Percentiles rank a stretch among this genome's conserved stretches.
Conservation (phyloP, 2,329 filamentous ascomycete species). For the Pezicula neosporulosa region DNA sequence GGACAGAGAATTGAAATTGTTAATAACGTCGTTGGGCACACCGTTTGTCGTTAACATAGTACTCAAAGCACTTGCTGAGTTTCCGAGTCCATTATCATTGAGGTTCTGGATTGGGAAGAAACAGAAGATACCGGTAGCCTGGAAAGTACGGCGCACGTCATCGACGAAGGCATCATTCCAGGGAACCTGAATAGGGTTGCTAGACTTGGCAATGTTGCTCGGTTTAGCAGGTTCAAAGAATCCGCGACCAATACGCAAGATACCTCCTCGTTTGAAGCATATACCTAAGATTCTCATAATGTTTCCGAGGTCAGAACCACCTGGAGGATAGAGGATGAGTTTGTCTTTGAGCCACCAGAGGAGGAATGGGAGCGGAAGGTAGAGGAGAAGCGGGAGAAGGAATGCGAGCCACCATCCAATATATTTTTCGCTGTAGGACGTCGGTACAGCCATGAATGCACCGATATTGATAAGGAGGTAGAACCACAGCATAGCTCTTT, state of each 20-base stretch:
- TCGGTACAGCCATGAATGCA: constrained; percentile 42
- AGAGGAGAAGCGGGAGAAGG: constrained; percentile 52
- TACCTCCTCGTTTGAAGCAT: constrained; percentile 52
- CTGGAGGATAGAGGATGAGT: constrained; percentile 40
- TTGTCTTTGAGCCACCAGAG: constrained; percentile 42
- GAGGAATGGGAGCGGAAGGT: constrained; percentile 51
- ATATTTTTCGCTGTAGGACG: constrained; percentile 39
- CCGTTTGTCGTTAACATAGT: constrained; percentile 65
- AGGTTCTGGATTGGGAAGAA: constrained; percentile 42
- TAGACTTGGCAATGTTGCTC: constrained; percentile 48
- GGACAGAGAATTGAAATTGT: constrained; percentile 72
- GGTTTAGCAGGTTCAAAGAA: constrained; percentile 71
- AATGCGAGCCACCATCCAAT: constrained; percentile 47
- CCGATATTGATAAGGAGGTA: constrained; percentile 71
- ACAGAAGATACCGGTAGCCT: constrained; percentile 65
- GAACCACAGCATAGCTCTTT: constrained; percentile 45
- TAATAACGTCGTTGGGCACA: constrained; percentile 74
- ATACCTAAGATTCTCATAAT: constrained; percentile 39
- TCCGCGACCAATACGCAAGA: constrained; percentile 56
- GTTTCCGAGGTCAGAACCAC: constrained; percentile 43
- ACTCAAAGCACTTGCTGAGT: constrained; percentile 44
- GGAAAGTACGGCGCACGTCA: constrained; percentile 67
- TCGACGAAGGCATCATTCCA: constrained; percentile 82
- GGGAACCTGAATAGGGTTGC: constrained; percentile 67
- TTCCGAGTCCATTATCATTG: constrained; percentile 42